Evolutionary conservation across 2,329 filamentous ascomycete genomes (phyloP).

Genomic region (Diaporthe sp.): DNA sequence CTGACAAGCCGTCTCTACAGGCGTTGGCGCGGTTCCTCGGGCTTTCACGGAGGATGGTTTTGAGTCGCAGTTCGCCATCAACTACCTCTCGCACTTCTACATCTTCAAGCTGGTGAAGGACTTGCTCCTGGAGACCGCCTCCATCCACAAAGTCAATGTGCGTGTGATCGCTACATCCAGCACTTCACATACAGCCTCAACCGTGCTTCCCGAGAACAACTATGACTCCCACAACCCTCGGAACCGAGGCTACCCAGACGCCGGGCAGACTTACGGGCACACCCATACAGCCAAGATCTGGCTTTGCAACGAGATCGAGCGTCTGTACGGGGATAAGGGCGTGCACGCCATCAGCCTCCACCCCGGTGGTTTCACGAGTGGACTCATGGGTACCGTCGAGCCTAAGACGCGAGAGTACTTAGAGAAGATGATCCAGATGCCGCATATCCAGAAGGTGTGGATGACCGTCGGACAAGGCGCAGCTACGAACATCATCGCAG

Average conservation of each 20-base stretch:
- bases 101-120: slow-evolving; percentile 58
- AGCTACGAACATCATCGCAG: slow-evolving; percentile 54
- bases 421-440: slow-evolving; percentile 24
- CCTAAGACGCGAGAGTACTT: slow-evolving; percentile 41
- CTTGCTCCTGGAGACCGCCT: background rate
- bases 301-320: slow-evolving; percentile 60
- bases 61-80: slow-evolving; percentile 41
- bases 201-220: background rate
- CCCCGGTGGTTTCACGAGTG: slow-evolving; percentile 52
- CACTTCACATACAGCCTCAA: background rate
- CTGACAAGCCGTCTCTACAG: background rate
- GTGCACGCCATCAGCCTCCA: slow-evolving; percentile 56
- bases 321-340: slow-evolving; percentile 53
- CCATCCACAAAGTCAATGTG: background rate
- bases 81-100: slow-evolving; percentile 43
- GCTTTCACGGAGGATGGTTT: slow-evolving; percentile 37
- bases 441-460: background rate
- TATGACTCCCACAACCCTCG: slow-evolving; percentile 1
- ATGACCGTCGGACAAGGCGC: slow-evolving; percentile 53
- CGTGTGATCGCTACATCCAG: background rate
- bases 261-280: slow-evolving; percentile 52
- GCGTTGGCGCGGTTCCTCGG: slow-evolving; percentile 32
- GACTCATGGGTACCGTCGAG: slow-evolving; percentile 42
- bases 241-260: background rate
- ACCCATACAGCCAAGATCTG: slow-evolving; percentile 60